phyloP scores from a whole-genome alignment of 768 basidiomycete genomes.

The Mycena galericulata region DNA sequence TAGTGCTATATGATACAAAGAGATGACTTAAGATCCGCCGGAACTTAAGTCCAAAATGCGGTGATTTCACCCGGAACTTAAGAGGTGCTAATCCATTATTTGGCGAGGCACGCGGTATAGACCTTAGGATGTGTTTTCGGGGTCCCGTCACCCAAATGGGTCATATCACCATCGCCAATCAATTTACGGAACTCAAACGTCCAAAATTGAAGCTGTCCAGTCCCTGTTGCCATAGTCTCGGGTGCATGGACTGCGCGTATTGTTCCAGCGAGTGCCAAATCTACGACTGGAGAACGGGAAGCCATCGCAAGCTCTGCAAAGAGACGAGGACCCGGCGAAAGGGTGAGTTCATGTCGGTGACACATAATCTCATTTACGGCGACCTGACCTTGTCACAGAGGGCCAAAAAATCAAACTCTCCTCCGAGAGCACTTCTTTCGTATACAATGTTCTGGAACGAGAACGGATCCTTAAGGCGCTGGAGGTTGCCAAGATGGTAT shows the following conservation, averaged over 20 bases:
- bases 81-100: too few relatives aligned
- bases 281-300: not conserved
- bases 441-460: not conserved
- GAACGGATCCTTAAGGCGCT: not conserved
- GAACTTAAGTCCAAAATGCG: too few relatives aligned
- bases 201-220: too few relatives aligned
- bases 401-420: not conserved
- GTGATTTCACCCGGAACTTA: too few relatives aligned
- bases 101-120: too few relatives aligned
- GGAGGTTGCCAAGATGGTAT: not conserved
- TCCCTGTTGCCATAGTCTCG: too few relatives aligned
- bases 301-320: conserved; percentile 6
- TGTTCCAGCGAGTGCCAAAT: conserved; percentile 21
- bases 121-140: too few relatives aligned
- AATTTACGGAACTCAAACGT: too few relatives aligned
- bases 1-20: too few relatives aligned
- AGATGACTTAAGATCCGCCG: too few relatives aligned
- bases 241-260: conserved; percentile 7
- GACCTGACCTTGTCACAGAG: not conserved
- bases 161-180: too few relatives aligned
- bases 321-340: not conserved
- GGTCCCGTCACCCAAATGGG: too few relatives aligned
- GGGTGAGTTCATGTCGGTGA: not conserved
- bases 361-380: not conserved
- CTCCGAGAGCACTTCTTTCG: not conserved